phyloP scores from a whole-genome alignment of 495 filamentous ascomycete genomes.

The Haplographium delicatum region DNA sequence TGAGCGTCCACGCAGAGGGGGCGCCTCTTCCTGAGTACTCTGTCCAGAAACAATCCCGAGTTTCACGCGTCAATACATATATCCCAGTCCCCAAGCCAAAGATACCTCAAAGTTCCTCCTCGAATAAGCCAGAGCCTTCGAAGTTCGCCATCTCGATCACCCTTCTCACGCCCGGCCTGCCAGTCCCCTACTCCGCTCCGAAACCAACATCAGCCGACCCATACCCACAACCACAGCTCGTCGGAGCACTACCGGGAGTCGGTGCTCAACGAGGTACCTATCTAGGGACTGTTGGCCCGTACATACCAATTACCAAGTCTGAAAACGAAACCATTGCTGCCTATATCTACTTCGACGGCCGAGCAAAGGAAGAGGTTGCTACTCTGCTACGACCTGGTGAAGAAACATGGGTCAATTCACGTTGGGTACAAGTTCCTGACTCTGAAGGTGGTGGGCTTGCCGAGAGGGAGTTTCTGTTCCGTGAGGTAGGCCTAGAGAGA shows the following conservation, averaged over 20 bases:
- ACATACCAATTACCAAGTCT: constrained; percentile 81
- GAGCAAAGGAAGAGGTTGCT: constrained; percentile 93
- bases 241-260: constrained; percentile 41
- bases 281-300: constrained; percentile 65
- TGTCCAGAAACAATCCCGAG: constrained; percentile 85
- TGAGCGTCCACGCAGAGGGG: constrained; percentile 90
- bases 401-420: constrained; percentile 97
- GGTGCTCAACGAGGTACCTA: constrained; percentile 17
- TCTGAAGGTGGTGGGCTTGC: constrained; percentile 90
- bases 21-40: constrained; percentile 88
- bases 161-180: constrained; percentile 78
- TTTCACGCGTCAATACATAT: constrained; percentile 90
- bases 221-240: constrained; percentile 70
- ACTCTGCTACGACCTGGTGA: constrained; percentile 89
- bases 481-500: constrained; percentile 90
- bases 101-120: constrained; percentile 56
- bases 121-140: constrained; percentile 77
- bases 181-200: constrained; percentile 84
- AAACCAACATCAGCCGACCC: constrained; percentile 68
- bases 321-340: constrained; percentile 95
- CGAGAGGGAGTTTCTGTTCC: constrained; percentile 95
- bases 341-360: constrained; percentile 98
- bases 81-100: constrained; percentile 91
- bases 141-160: constrained; percentile 97
- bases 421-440: constrained; percentile 92